phyloP scores from a whole-genome alignment of 208 protist genomes.

The Crithidia expoeki region DNA sequence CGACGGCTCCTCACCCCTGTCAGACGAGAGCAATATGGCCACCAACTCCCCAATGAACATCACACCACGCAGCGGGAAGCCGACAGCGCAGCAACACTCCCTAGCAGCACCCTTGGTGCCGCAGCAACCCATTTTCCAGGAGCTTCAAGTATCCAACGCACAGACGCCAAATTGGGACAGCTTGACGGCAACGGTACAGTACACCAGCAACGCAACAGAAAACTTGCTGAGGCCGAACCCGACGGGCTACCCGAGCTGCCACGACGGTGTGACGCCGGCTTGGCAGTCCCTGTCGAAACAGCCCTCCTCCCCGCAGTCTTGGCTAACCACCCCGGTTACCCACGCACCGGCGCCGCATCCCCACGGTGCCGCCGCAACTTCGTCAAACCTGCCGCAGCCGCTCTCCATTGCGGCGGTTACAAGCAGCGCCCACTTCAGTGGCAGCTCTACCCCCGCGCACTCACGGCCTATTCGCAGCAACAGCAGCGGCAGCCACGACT shows the following conservation, averaged over 20 bases:
- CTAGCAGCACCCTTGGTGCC: not conserved
- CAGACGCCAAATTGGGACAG: conserved; percentile 1
- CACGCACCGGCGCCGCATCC: not conserved
- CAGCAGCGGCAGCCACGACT: not conserved
- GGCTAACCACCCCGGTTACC: not conserved
- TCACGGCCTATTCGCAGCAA: not conserved
- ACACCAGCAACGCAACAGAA: not conserved
- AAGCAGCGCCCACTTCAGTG: conserved; percentile 1
- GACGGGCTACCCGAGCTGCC: not conserved
- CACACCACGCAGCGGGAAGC: conserved; percentile 4
- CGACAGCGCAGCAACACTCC: not conserved
- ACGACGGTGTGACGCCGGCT: not conserved
- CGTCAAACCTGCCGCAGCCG: conserved; percentile 8
- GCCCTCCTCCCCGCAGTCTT: not conserved
- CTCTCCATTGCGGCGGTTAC: not conserved
- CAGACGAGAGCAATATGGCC: not conserved
- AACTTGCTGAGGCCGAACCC: not conserved
- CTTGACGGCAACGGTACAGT: not conserved
- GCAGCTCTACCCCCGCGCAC: conserved; percentile 7
- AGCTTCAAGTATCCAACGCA: not conserved
- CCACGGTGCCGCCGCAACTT: too few species aligned
- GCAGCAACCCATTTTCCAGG: not conserved
- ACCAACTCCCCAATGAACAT: conserved; percentile 7
- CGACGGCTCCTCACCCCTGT: not conserved
- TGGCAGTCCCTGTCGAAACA: conserved; percentile 13